Evolutionary conservation across 2,329 filamentous ascomycete genomes (phyloP), one percentile per base, ranked within the genome.

Genomic region (Teratosphaeria gauchensis): DNA sequence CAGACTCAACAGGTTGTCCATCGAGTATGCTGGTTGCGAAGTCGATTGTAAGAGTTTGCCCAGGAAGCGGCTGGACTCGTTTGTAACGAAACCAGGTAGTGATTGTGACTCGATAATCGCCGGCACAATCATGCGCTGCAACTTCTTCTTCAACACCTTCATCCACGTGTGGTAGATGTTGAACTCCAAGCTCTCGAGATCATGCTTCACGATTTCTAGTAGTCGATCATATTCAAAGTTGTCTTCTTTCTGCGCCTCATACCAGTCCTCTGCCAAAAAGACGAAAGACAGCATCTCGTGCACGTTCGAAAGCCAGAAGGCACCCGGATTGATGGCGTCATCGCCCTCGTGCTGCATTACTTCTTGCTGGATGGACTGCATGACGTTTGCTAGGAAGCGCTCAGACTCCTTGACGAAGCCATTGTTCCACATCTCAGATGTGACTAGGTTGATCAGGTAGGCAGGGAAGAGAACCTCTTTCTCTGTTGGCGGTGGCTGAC

Each of bases 151-250:
- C 71, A 99, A 79, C 59, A 96, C 90, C 82, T 99, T 99, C 94
- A 99, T 99, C 94, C 94, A 99, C 30, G 94, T 99, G 77, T 99
- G 94, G 77, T 99, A 99, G 69, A 99, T 99, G 80, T 99, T 99
- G 81, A 99, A 99, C 77, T 99, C 94, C 63, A 99, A 81, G 75
- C 90, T 96, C 78, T 99, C 94, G 56, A 99, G 80, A 73, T 99
- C 94, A 73, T 99, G 94, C 82, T 99, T 99, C 73, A 99, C 94
- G 73, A 99, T 97, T 76, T 99, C 94, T 69, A 99, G 79, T 56
- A 99, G 82, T 64, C 94, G 88, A 76, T 99, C 94, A 69, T 99
- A 99, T 78, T 99, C 94, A 73, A 95, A 97, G 73, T 97, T 97
- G 76, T 99, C 94, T 42, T 92, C 94, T 84, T 99, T 99, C 75